Conservation (phyloP, 2,329 filamentous ascomycete genomes). For the Fusarium ambrosium region DNA sequence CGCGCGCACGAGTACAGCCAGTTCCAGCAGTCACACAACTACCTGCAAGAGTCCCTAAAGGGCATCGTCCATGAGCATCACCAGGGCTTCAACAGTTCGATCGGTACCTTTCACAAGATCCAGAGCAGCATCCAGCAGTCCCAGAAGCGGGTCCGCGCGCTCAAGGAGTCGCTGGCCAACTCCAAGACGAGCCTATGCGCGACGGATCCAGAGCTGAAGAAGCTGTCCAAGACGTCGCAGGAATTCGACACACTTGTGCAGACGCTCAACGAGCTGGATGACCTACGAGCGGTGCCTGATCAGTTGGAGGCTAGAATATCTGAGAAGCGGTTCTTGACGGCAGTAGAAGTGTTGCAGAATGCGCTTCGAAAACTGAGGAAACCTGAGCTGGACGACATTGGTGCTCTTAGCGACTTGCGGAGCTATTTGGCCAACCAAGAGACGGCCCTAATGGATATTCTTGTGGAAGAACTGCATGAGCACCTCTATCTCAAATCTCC, state of each 20-base stretch:
- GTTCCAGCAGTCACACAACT: slow-evolving; percentile 86
- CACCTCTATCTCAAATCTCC: slow-evolving; percentile 98
- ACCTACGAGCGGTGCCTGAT: slow-evolving; percentile 89
- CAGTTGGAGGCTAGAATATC: slow-evolving; percentile 94
- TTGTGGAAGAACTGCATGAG: slow-evolving; percentile 97
- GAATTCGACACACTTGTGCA: slow-evolving; percentile 92
- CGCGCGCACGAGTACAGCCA: slow-evolving; percentile 88
- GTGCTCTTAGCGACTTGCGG: slow-evolving; percentile 86
- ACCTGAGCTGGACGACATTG: slow-evolving; percentile 92
- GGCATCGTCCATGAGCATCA: slow-evolving; percentile 98
- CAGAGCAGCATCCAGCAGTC: slow-evolving; percentile 92
- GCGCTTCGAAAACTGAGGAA: slow-evolving; percentile 86
- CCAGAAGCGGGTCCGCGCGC: slow-evolving; percentile 83
- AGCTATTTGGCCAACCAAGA: slow-evolving; percentile 95
- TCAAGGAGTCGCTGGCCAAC: slow-evolving; percentile 86
- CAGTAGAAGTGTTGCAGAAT: slow-evolving; percentile 91
- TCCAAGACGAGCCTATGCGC: slow-evolving; percentile 86
- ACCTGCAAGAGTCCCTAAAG: slow-evolving; percentile 93
- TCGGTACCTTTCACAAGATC: slow-evolving; percentile 99
- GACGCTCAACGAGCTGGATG: slow-evolving; percentile 85
- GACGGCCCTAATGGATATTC: slow-evolving; percentile 88
- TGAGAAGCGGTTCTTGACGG: slow-evolving; percentile 93
- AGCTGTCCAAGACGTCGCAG: slow-evolving; percentile 87
- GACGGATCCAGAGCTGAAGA: slow-evolving; percentile 91
- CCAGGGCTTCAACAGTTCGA: slow-evolving; percentile 98